phyloP scores from a whole-genome alignment of 116 monocot species.

The Cymodocea nodosa region DNA sequence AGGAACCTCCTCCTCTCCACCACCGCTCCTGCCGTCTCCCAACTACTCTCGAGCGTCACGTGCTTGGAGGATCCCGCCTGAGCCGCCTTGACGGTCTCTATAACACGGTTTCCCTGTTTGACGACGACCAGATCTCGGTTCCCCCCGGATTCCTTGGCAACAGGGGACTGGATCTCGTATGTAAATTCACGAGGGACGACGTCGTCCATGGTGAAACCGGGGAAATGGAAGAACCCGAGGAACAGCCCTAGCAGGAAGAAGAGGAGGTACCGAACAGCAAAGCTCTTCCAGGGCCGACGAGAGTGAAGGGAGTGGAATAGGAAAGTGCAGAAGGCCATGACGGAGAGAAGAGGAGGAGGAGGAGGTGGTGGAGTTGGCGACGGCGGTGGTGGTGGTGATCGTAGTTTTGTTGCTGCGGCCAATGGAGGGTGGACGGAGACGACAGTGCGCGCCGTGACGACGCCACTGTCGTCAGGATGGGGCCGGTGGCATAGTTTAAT shows the following conservation, averaged over 20 bases:
- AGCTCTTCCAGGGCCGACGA: conserved; percentile 6
- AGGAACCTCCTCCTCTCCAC: conserved; percentile 12
- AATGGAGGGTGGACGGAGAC: neutral
- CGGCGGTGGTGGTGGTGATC: neutral
- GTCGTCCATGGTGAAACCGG: conserved; percentile 7
- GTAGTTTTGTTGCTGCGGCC: too few species aligned
- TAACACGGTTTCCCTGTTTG: conserved; percentile 1
- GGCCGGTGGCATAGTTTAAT: too few species aligned
- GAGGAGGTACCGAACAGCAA: conserved; percentile 29
- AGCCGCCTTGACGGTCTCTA: conserved; percentile 1
- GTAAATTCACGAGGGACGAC: conserved; percentile 7
- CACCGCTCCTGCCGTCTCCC: neutral
- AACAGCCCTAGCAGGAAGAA: conserved; percentile 54
- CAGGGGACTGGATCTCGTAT: neutral
- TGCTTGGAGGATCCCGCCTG: too few species aligned
- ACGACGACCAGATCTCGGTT: neutral
- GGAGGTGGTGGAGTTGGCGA: neutral
- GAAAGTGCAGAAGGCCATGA: neutral
- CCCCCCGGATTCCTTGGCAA: neutral
- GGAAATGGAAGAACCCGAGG: conserved; percentile 34
- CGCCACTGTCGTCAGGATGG: neutral
- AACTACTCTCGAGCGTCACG: too few species aligned
- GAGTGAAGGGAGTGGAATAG: neutral
- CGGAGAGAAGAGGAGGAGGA: neutral
- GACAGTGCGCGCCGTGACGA: conserved; percentile 1